Base-by-base conservation (phyloP, 768 basidiomycete species). In the Roridomyces roridus region DNA sequence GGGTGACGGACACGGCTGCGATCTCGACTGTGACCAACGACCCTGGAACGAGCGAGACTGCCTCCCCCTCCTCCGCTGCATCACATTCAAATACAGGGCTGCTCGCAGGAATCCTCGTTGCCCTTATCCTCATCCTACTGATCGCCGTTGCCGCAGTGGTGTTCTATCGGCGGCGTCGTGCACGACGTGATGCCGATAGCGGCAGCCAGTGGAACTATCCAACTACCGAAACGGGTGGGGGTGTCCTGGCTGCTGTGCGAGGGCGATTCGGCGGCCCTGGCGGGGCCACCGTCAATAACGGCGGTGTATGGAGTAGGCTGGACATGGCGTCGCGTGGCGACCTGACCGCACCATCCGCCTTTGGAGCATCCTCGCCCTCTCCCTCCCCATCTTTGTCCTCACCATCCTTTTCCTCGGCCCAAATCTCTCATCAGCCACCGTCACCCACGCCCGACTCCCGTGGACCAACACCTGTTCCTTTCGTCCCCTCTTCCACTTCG, bases 221-320 rank as follows among this genome's bases (percentile, higher is more conserved):
- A 20, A 31, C 25, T 34, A 17, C 37, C n/a, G 36, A 39, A 6
- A 28, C 17, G n/a, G 9, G 48, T 34, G 34, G 34, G 2, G 35
- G 34, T 4, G 49, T 41, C 15, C 28, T 28, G 5, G 49, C 49
- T 11, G 18, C 49, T 18, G 21, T 42, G 39, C 49, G 39, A 17
- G 25, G n/a, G 39, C 26, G 12, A 35, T 20, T 37, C 20, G 18
- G 9, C 18, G n/a, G 11, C 18, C 21, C 35, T 20, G 24, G 40
- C 41, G 34, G 36, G 21, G n/a, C 34, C 31, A 34, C 31, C 31
- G 31, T 15, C 17, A n/a, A n/a, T n/a, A 20, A n/a, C 10, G 37
- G 40, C 21, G 60, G 60, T 40, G 51, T 55, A 20, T 62, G 60
- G 60, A 57, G 60, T 43, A 55, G 55, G 24, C 56, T 62, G 29